A percentile compares a stretch with the other conserved stretches of the same genome.
Conservation (phyloP, 257 asterid genomes). For the Solanum sejunctum region DNA sequence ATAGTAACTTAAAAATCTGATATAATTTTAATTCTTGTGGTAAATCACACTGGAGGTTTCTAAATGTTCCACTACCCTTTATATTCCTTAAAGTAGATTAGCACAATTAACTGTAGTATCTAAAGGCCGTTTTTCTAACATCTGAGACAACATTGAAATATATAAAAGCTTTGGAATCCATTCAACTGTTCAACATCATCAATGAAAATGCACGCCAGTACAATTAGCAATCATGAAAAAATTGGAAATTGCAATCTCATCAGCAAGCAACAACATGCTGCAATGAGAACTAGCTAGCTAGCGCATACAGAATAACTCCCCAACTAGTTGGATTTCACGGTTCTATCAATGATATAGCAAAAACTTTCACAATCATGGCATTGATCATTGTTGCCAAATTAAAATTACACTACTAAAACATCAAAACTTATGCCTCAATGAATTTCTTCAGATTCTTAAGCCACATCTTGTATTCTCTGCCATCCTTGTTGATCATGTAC, state of each 20-base stretch:
- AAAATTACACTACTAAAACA: neutral
- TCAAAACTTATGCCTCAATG: constrained; percentile 16
- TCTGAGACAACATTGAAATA: neutral
- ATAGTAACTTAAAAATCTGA: neutral
- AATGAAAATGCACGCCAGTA: neutral
- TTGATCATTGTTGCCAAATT: neutral
- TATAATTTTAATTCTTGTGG: neutral
- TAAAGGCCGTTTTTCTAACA: neutral
- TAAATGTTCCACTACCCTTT: neutral
- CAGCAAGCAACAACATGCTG: neutral
- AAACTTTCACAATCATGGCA: neutral
- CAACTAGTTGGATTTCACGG: neutral
- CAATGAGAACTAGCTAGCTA: neutral
- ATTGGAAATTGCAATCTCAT: neutral
- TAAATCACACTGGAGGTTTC: neutral
- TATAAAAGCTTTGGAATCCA: neutral
- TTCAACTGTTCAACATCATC: neutral
- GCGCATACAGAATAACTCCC: neutral
- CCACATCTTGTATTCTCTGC: constrained; percentile 60
- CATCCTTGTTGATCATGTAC: constrained; percentile 72
- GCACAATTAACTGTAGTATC: neutral
- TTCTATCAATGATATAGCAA: neutral
- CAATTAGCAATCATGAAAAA: neutral
- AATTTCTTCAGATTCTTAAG: constrained; percentile 62
- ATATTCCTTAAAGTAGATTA: neutral